Conservation (phyloP, 139 green algal genomes). For the Edaphochlamys debaryana region DNA sequence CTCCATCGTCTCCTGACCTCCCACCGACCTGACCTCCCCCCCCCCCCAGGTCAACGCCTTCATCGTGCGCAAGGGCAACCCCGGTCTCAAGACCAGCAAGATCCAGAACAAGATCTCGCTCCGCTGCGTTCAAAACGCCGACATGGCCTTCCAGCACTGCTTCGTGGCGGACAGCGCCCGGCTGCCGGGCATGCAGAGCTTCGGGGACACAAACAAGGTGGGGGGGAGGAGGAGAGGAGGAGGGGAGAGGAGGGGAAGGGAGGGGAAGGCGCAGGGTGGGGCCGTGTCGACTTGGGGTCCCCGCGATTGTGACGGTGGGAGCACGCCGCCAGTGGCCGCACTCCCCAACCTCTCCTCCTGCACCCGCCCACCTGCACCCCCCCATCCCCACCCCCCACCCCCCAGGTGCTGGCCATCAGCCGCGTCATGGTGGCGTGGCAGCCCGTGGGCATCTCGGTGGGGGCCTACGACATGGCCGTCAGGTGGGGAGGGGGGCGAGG, state of each 20-base stretch:
- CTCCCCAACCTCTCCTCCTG: background rate
- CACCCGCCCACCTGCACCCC: background rate
- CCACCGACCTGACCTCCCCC: no score
- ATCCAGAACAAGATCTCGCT: constrained; percentile 96
- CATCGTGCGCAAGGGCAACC: constrained; percentile 90
- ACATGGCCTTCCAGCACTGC: constrained; percentile 87
- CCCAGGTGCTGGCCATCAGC: constrained; percentile 83
- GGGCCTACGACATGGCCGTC: constrained; percentile 90
- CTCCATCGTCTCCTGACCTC: no score
- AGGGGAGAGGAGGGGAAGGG: background rate
- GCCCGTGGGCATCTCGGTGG: constrained; percentile 90
- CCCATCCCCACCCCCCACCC: background rate
- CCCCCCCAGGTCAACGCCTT: constrained; percentile 86
- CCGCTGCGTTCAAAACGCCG: constrained; percentile 93
- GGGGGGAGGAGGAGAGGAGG: background rate
- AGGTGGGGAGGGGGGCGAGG: constrained; percentile 17
- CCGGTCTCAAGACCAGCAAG: constrained; percentile 81
- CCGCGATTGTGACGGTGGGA: no score
- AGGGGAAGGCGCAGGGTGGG: no score
- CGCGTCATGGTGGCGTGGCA: constrained; percentile 97
- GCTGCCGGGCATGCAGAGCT: constrained; percentile 82
- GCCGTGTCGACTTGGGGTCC: no score
- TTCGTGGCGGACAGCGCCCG: constrained; percentile 91
- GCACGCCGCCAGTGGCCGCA: no score
- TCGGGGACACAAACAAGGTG: constrained; percentile 83